Evolutionary conservation across 345 rosid species (phyloP).

Genomic region (Anacardium occidentale): DNA sequence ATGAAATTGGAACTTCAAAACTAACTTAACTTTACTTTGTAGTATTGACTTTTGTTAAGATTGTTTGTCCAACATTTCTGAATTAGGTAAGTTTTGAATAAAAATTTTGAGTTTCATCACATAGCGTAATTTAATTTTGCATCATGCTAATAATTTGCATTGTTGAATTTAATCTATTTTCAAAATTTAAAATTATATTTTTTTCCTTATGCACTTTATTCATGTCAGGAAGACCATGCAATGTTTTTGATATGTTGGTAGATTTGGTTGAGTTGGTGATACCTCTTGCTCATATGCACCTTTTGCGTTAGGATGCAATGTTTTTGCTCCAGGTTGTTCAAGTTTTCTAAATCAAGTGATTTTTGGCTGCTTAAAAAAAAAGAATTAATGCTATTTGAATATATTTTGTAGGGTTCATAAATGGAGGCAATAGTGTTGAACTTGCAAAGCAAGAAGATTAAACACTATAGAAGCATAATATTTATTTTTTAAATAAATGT

Average conservation of each 20-base stretch:
- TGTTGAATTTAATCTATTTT: slow-evolving; percentile 5
- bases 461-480: no score
- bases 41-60: neutral
- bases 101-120: neutral
- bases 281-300: slow-evolving; percentile 77
- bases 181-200: slow-evolving; percentile 5
- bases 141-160: slow-evolving; percentile 3
- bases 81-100: slow-evolving; percentile 55
- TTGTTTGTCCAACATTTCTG: slow-evolving; percentile 14
- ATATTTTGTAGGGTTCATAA: no score
- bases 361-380: no score
- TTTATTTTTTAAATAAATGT: no score
- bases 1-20: neutral
- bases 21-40: neutral
- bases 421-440: no score
- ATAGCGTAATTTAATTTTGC: neutral
- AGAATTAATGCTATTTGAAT: no score
- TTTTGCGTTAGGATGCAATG: no score
- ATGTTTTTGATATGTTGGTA: slow-evolving; percentile 64
- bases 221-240: slow-evolving; percentile 95
- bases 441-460: no score
- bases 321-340: no score
- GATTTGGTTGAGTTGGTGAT: slow-evolving; percentile 76
- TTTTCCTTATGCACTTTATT: slow-evolving; percentile 45
- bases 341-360: no score